Evolutionary conservation across 225 moss, liverwort and hornwort genomes (phyloP).

Genomic region (Sphagnum contortum): DNA sequence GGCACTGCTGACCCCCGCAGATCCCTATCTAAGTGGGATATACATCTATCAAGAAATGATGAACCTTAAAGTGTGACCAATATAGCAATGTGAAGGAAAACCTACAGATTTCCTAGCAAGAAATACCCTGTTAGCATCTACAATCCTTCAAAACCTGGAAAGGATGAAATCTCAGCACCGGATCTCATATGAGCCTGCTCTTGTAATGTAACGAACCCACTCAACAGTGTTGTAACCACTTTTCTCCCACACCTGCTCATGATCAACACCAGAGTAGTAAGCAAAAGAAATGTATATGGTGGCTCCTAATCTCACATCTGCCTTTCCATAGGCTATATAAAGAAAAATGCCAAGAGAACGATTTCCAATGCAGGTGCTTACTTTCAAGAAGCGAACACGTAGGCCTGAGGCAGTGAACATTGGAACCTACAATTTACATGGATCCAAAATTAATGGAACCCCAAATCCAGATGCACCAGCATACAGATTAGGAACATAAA

Average conservation of each 20-base stretch:
- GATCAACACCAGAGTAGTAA: background rate
- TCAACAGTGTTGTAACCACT: constrained; percentile 95
- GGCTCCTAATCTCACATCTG: background rate
- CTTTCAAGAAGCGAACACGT: constrained; percentile 84
- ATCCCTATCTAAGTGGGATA: constrained; percentile 1
- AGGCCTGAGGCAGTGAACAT: constrained; percentile 94
- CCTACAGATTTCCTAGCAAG: constrained; percentile 1
- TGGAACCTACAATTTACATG: constrained; percentile 44
- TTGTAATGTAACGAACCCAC: constrained; percentile 98
- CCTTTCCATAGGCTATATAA: background rate
- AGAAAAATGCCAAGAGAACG: background rate
- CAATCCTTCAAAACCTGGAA: constrained; percentile 7
- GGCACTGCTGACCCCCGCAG: background rate
- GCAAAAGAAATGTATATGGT: constrained; percentile 2
- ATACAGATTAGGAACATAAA: background rate
- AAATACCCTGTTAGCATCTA: constrained; percentile 23
- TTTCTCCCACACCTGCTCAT: constrained; percentile 90
- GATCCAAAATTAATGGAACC: background rate
- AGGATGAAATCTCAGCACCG: constrained; percentile 51
- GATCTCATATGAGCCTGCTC: constrained; percentile 93
- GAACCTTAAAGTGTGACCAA: constrained; percentile 6
- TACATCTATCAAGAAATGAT: constrained; percentile 4
- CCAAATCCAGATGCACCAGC: background rate
- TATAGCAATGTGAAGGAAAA: constrained; percentile 2
- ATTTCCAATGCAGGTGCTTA: constrained; percentile 5